phyloP scores from a whole-genome alignment of 2,329 filamentous ascomycete species.

The Epichloe gansuensis region DNA sequence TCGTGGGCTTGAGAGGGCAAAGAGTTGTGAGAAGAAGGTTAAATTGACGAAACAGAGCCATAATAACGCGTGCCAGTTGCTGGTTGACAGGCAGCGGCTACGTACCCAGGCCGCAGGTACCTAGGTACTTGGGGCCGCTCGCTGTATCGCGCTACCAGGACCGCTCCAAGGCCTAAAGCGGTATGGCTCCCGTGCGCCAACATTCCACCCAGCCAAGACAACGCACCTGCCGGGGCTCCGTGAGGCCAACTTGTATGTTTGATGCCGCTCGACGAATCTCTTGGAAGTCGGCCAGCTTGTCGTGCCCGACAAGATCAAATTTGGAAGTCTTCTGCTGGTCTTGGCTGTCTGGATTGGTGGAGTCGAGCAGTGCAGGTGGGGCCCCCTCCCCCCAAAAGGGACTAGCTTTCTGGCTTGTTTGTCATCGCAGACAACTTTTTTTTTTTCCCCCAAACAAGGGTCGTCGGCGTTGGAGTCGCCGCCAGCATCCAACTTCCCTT shows the following conservation, averaged over 20 bases:
- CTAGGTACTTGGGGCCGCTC: too few species aligned
- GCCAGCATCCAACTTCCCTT: too few species aligned
- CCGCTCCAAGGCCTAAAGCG: neutral
- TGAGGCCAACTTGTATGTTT: too few species aligned
- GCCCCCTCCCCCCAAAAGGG: neutral
- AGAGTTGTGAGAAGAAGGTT: neutral
- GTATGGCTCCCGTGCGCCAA: constrained; percentile 1
- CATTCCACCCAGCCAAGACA: constrained; percentile 1
- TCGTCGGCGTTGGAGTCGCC: neutral
- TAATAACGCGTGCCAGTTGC: constrained; percentile 2
- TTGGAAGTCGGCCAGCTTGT: too few species aligned
- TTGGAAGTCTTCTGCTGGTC: too few species aligned
- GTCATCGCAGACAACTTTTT: constrained; percentile 1
- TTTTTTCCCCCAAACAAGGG: neutral
- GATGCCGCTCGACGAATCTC: too few species aligned
- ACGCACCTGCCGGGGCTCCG: too few species aligned
- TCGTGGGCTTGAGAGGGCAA: neutral
- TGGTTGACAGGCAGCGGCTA: neutral
- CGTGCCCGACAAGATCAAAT: too few species aligned
- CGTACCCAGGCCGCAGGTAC: neutral
- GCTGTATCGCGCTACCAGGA: neutral
- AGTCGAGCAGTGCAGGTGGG: too few species aligned
- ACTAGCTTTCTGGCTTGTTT: neutral
- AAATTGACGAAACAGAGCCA: neutral
- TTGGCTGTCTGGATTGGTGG: too few species aligned